Evolutionary conservation across 306 rosid genomes (phyloP), one percentile per base, ranked within the genome.

Genomic region (Dryas octopetala): DNA sequence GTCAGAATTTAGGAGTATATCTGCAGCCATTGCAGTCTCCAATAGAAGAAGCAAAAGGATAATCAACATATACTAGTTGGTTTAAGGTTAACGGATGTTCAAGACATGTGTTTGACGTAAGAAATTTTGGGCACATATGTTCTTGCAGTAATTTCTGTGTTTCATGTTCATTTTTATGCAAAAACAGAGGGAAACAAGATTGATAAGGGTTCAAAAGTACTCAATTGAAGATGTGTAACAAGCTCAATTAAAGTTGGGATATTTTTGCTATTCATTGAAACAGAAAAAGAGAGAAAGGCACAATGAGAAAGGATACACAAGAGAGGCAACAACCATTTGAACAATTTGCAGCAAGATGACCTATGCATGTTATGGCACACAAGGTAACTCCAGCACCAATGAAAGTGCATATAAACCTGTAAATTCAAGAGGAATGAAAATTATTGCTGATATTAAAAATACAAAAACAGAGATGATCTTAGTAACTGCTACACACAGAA

Each of bases 1-100:
- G 57, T 82, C 75, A 53, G 78, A 61, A 74, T 82, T 79, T 51
- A 85, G 59, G 38, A 75, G 77, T 58, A 85, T 64, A 23, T 85
- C 86, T 50, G 80, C 80, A 44, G 82, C 61, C 74, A 82, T 74
- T 68, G 84, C 81, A 50, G 82, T 32, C 73, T 85, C 88, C 83
- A 82, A 40, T 41, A 82, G 70, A 60, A 85, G 84, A 69, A 79
- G 61, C 55, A 74, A 19, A 54, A 70, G 51, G 46, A 76, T 69
- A 58, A 78, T 44, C 80, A 80, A 17, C 78, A 76, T 58, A 28
- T 86, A 78, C 83, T 83, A 61, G 44, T 75, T 45, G 75, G 61
- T 70, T 86, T 62, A 80, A 80, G 87, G 81, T 44, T 32, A 54
- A 61, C 72, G 76, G 32, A 28, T 28, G 32, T 28, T 28, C 32